Evolutionary conservation across 177 flowering plant species (phyloP).

Genomic region (Tripterygium wilfordii): DNA sequence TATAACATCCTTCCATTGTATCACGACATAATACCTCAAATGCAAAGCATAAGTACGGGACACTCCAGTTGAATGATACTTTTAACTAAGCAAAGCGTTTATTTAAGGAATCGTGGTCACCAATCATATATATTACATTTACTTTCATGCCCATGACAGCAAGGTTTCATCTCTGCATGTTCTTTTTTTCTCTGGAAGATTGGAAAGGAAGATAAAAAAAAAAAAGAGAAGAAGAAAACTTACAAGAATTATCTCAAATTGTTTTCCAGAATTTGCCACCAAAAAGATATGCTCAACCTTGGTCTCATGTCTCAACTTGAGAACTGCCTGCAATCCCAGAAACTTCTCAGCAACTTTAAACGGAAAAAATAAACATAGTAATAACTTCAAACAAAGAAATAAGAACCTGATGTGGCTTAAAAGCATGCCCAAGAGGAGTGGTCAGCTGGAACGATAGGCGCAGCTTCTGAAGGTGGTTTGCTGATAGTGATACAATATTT

Average conservation of each 20-base stretch:
- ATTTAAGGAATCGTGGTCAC: no score
- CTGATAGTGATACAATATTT: constrained; percentile 56
- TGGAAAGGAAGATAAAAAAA: no score
- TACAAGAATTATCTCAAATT: constrained; percentile 67
- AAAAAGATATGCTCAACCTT: constrained; percentile 81
- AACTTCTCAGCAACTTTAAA: constrained; percentile 7
- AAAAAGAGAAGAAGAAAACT: constrained; percentile 17
- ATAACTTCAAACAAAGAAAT: constrained; percentile 3
- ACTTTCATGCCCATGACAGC: no score
- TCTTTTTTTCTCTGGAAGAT: no score
- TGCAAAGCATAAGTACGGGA: no score
- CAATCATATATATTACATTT: no score
- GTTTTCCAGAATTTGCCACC: constrained; percentile 57
- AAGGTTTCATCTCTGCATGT: no score
- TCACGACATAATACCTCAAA: no score
- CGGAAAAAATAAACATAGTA: background rate
- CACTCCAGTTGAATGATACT: no score
- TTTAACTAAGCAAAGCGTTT: no score
- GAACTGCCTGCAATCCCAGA: constrained; percentile 62
- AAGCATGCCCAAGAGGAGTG: constrained; percentile 56
- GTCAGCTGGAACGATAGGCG: constrained; percentile 64
- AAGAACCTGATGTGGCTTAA: constrained; percentile 86
- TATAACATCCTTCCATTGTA: no score
- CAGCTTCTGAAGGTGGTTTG: constrained; percentile 94
- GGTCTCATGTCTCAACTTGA: constrained; percentile 83